These are phyloP conservation scores for Eucalyptus polyanthemos DNA, from an alignment of 345 rosid genomes.

Conservation along the genomic window DNA sequence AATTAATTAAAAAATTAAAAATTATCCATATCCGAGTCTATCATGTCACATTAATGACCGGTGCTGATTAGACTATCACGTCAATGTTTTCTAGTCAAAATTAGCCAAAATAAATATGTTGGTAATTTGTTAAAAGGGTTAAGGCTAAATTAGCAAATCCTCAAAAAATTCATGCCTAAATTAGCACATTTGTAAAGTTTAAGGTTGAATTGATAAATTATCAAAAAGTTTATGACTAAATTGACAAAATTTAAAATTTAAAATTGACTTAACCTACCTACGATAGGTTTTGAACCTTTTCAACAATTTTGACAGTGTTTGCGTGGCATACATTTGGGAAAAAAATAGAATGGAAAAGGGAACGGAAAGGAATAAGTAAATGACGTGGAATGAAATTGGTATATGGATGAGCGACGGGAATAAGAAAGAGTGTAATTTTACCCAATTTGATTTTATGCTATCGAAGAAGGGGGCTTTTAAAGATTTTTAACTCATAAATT, in stretches of 20 bases:
- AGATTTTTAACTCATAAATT: neutral
- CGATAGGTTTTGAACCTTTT: neutral
- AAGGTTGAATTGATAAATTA: rapidly evolving
- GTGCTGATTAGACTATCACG: rapidly evolving
- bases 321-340: neutral
- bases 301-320: neutral
- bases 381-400: neutral
- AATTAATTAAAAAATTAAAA: no score
- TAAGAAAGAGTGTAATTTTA: neutral
- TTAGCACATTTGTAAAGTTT: no score
- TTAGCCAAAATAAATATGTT: no score
- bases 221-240: rapidly evolving
- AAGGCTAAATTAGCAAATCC: neutral
- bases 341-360: neutral
- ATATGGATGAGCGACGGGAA: neutral
- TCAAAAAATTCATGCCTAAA: no score
- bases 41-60: rapidly evolving
- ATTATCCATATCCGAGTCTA: rapidly evolving
- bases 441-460: neutral
- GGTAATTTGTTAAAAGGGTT: neutral
- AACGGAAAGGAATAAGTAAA: neutral
- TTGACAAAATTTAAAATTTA: rapidly evolving
- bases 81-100: rapidly evolving
- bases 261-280: no score
- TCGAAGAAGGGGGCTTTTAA: neutral